phyloP scores from a whole-genome alignment of 306 rosid species.

The Oemleria cerasiformis region DNA sequence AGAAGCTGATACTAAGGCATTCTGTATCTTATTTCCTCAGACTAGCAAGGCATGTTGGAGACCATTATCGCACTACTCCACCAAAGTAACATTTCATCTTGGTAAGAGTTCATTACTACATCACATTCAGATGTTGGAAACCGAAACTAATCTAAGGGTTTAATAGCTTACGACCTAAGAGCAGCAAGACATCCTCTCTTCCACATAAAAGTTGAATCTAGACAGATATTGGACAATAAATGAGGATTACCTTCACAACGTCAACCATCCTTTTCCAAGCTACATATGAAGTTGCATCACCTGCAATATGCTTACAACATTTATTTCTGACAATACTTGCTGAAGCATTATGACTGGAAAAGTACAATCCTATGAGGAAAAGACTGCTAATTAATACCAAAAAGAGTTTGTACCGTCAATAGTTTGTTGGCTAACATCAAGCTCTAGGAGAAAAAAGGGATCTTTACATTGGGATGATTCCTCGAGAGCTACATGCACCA shows the following conservation, averaged over 20 bases:
- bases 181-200: conserved; percentile 9
- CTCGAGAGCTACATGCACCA: conserved; percentile 53
- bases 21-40: background rate
- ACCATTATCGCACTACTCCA: background rate
- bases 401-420: conserved; percentile 32
- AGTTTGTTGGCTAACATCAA: conserved; percentile 40
- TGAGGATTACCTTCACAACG: conserved; percentile 60
- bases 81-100: background rate
- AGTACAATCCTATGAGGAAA: conserved; percentile 8
- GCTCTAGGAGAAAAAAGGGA: conserved; percentile 61
- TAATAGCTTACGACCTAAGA: background rate
- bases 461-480: conserved; percentile 65
- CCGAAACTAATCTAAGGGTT: background rate
- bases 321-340: conserved; percentile 11
- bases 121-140: background rate
- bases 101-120: background rate
- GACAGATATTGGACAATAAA: background rate
- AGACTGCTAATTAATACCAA: conserved; percentile 4
- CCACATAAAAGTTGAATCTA: background rate
- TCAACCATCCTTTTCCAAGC: conserved; percentile 72
- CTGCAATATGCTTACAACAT: conserved; percentile 41
- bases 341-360: background rate
- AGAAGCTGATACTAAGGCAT: background rate
- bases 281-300: conserved; percentile 38
- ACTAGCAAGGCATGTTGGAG: conserved; percentile 8